Evolutionary conservation across 2,329 filamentous ascomycete species (phyloP).

Genomic region (Diaporthe longicolla): DNA sequence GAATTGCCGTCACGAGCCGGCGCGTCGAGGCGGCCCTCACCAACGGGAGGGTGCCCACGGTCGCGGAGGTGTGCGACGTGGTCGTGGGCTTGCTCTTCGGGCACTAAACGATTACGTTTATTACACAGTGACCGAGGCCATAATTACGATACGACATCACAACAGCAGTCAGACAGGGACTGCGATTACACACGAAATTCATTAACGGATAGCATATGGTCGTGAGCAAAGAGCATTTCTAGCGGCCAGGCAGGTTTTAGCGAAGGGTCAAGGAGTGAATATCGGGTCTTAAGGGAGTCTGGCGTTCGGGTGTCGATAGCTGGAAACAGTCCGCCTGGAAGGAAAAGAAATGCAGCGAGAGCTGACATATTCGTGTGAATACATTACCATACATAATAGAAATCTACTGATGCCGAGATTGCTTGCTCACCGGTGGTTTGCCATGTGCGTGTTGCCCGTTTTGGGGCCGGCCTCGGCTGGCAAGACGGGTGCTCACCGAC

Average conservation of each 20-base stretch:
- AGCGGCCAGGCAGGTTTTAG: conserved; percentile 14
- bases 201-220: conserved; percentile 8
- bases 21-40: conserved; percentile 53
- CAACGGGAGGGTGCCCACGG: conserved; percentile 54
- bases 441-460: neutral
- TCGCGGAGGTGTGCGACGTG: conserved; percentile 61
- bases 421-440: conserved; percentile 12
- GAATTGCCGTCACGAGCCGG: conserved; percentile 54
- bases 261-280: neutral
- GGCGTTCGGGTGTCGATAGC: conserved; percentile 26
- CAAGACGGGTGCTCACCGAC: conserved; percentile 28
- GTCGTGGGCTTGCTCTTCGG: conserved; percentile 61
- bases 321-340: conserved; percentile 18
- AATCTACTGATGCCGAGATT: conserved; percentile 14
- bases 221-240: conserved; percentile 13
- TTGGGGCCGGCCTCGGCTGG: conserved; percentile 18
- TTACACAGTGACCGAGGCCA: neutral
- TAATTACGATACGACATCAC: conserved; percentile 15
- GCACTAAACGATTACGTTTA: conserved; percentile 44
- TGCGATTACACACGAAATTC: neutral
- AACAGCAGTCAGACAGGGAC: conserved; percentile 1
- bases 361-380: conserved; percentile 15
- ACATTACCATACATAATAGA: conserved; percentile 18
- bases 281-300: neutral
- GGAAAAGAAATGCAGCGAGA: conserved; percentile 13